These are phyloP conservation scores for Ajuga chamaepitys DNA, from an alignment of 257 asterid species.

Conservation along the genomic window DNA sequence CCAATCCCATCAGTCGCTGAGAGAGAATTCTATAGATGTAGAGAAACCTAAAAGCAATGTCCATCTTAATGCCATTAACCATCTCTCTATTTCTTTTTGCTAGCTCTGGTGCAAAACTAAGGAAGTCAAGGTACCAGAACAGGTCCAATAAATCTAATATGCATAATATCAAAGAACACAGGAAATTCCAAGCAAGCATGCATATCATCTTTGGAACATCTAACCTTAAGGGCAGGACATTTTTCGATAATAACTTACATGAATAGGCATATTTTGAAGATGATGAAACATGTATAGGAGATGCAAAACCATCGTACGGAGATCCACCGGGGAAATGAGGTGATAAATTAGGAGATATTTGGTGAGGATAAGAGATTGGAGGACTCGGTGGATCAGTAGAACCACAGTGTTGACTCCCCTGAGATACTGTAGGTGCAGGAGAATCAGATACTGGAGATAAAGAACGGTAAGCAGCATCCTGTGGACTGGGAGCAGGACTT, in stretches of 20 bases:
- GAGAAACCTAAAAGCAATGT: no score
- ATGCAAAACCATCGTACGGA: slow-evolving; percentile 25
- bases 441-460: slow-evolving; percentile 22
- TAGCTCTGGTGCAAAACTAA: background rate
- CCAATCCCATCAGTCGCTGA: no score
- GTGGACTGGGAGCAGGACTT: slow-evolving; percentile 21
- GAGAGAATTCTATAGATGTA: no score
- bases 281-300: slow-evolving; percentile 37
- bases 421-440: slow-evolving; percentile 26
- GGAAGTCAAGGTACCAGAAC: background rate
- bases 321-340: slow-evolving; percentile 25
- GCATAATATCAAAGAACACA: background rate
- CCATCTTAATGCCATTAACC: background rate
- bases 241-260: slow-evolving; percentile 41
- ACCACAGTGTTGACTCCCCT: slow-evolving; percentile 20
- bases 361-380: slow-evolving; percentile 23
- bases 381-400: slow-evolving; percentile 35
- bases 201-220: background rate
- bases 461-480: slow-evolving; percentile 9
- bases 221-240: background rate
- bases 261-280: slow-evolving; percentile 27
- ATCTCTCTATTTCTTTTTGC: background rate
- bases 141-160: background rate
- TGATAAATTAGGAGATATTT: slow-evolving; percentile 23
- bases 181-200: background rate